Conservation (phyloP, 805 yeast genomes). For the Priceomyces medius region DNA sequence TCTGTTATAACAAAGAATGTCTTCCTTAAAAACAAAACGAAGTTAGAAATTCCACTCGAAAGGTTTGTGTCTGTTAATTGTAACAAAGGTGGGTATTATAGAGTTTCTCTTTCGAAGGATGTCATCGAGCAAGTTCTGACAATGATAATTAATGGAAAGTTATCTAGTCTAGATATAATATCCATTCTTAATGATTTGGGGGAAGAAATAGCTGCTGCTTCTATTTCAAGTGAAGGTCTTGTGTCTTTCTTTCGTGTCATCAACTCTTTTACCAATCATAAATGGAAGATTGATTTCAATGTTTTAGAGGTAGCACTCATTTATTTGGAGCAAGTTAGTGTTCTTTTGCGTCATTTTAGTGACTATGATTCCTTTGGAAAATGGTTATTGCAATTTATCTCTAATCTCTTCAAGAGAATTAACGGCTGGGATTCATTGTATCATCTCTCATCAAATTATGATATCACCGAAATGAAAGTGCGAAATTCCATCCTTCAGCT, state of each 20-base stretch:
- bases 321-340: constrained; percentile 31
- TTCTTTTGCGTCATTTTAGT: constrained; percentile 30
- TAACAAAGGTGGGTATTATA: constrained; percentile 46
- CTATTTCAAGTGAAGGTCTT: constrained; percentile 21
- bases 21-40: constrained; percentile 44
- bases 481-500: constrained; percentile 45
- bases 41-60: constrained; percentile 26
- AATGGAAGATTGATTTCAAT: constrained; percentile 23
- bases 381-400: constrained; percentile 20
- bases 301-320: constrained; percentile 38
- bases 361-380: constrained; percentile 20
- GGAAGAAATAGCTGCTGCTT: constrained; percentile 5
- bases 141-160: constrained; percentile 13
- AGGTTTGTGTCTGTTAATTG: constrained; percentile 44
- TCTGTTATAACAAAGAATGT: constrained; percentile 29
- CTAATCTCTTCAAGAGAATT: constrained; percentile 20
- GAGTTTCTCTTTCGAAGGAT: constrained; percentile 44
- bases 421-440: constrained; percentile 26
- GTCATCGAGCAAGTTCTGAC: constrained; percentile 20
- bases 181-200: constrained; percentile 42
- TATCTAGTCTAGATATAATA: constrained; percentile 31
- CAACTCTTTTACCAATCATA: constrained; percentile 20
- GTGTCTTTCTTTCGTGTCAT: constrained; percentile 31
- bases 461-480: constrained; percentile 39
- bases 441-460: constrained; percentile 13